These are phyloP conservation scores for Lentithecium fluviatile DNA, from an alignment of 495 filamentous ascomycete species.

Conservation along the genomic window DNA sequence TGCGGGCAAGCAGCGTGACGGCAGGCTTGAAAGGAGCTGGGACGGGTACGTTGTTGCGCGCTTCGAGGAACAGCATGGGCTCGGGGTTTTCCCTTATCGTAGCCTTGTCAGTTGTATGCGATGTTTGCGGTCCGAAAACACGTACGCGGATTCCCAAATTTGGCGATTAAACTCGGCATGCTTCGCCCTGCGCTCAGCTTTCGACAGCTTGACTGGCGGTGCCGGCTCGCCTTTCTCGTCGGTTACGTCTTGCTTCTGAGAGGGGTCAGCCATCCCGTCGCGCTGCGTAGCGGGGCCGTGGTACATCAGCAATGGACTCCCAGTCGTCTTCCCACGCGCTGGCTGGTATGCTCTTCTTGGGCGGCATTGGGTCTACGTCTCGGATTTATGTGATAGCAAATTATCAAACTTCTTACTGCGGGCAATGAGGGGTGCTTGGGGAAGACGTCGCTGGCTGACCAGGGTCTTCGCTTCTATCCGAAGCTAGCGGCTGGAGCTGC, in stretches of 20 bases:
- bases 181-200: slow-evolving; percentile 73
- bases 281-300: slow-evolving; percentile 14
- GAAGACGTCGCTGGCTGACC: background rate
- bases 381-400: background rate
- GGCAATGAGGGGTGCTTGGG: background rate
- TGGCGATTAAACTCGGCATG: slow-evolving; percentile 79
- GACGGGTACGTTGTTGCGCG: slow-evolving; percentile 64
- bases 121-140: slow-evolving; percentile 37
- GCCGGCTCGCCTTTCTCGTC: slow-evolving; percentile 7
- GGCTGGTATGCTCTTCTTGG: slow-evolving; percentile 54
- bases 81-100: slow-evolving; percentile 56
- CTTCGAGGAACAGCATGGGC: slow-evolving; percentile 69
- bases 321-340: slow-evolving; percentile 94
- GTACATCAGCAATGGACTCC: slow-evolving; percentile 74
- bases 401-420: background rate
- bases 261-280: slow-evolving; percentile 9
- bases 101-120: slow-evolving; percentile 16
- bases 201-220: slow-evolving; percentile 53
- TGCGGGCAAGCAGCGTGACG: slow-evolving; percentile 79
- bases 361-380: slow-evolving; percentile 38
- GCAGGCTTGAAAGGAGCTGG: slow-evolving; percentile 79
- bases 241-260: slow-evolving; percentile 45
- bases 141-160: slow-evolving; percentile 86
- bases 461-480: too few relatives aligned
- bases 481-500: too few relatives aligned